These are phyloP conservation scores for Rehmannia glutinosa DNA, from an alignment of 257 asterid genomes.

Conservation along the genomic window DNA sequence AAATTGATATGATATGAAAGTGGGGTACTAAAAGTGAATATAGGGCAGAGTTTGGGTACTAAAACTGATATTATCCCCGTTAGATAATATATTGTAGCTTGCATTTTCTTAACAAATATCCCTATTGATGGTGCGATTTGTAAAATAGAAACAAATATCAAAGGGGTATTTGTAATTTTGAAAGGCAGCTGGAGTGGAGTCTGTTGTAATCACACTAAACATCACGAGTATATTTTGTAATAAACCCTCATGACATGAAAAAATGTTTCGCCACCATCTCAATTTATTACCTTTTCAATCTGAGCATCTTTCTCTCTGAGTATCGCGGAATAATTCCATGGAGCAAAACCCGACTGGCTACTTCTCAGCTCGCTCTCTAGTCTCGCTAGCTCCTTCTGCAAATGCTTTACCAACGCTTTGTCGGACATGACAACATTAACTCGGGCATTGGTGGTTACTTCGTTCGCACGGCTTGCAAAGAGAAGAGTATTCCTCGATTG, in stretches of 20 bases:
- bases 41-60: no score
- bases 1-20: no score
- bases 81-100: no score
- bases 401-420: constrained; percentile 61
- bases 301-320: constrained; percentile 68
- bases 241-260: neutral
- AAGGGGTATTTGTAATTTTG: no score
- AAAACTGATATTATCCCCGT: no score
- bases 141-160: no score
- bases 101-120: no score
- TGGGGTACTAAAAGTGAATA: no score
- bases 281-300: constrained; percentile 62
- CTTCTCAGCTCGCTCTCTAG: constrained; percentile 63
- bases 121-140: no score
- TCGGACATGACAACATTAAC: constrained; percentile 76
- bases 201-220: no score
- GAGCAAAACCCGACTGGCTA: constrained; percentile 29
- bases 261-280: neutral
- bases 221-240: no score
- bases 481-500: constrained; percentile 84
- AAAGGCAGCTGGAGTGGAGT: no score
- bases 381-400: constrained; percentile 74
- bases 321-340: constrained; percentile 43
- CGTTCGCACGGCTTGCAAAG: constrained; percentile 88
- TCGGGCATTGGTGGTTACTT: constrained; percentile 67